Evolutionary conservation across 2,329 filamentous ascomycete species (phyloP).

Genomic region (Epichloe uncinata): DNA sequence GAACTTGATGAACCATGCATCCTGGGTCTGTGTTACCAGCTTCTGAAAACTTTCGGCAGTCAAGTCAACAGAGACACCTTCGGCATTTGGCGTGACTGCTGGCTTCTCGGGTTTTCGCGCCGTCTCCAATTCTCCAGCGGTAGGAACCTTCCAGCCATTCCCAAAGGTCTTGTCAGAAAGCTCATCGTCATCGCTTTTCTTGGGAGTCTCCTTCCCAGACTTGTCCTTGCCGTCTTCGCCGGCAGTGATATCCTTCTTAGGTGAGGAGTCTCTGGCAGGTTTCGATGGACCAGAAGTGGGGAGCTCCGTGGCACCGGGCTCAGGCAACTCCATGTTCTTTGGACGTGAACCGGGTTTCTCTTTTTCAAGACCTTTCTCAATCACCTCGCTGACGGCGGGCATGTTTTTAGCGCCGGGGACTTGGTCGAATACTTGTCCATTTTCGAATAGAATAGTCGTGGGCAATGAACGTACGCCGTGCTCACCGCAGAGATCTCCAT

Average conservation of each 20-base stretch:
- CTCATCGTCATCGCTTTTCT: constrained; percentile 6
- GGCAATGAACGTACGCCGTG: constrained; percentile 60
- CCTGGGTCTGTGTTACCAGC: constrained; percentile 71
- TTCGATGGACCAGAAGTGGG: constrained; percentile 17
- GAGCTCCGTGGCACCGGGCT: constrained; percentile 47
- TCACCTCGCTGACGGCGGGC: constrained; percentile 48
- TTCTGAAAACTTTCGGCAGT: constrained; percentile 78
- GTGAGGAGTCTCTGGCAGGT: constrained; percentile 18
- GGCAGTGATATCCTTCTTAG: constrained; percentile 12
- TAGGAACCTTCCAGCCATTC: constrained; percentile 18
- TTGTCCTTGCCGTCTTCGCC: constrained; percentile 11
- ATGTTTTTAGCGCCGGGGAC: constrained; percentile 57
- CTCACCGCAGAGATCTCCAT: constrained; percentile 61
- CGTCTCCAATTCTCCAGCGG: constrained; percentile 17
- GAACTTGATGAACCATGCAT: constrained; percentile 98
- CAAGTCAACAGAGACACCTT: constrained; percentile 61
- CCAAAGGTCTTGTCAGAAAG: constrained; percentile 14
- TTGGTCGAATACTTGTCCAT: constrained; percentile 54
- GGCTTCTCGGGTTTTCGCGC: constrained; percentile 34
- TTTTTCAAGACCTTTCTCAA: constrained; percentile 66
- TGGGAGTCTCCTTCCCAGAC: constrained; percentile 18
- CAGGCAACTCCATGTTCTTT: constrained; percentile 52
- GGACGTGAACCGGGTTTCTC: constrained; percentile 73
- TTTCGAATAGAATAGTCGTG: constrained; percentile 64
- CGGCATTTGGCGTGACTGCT: constrained; percentile 50